A percentile compares a stretch with the other conserved stretches of the same genome.
phyloP scores from a whole-genome alignment of 176 grass and related monocot genomes.

The Echinochloa phyllopogon region DNA sequence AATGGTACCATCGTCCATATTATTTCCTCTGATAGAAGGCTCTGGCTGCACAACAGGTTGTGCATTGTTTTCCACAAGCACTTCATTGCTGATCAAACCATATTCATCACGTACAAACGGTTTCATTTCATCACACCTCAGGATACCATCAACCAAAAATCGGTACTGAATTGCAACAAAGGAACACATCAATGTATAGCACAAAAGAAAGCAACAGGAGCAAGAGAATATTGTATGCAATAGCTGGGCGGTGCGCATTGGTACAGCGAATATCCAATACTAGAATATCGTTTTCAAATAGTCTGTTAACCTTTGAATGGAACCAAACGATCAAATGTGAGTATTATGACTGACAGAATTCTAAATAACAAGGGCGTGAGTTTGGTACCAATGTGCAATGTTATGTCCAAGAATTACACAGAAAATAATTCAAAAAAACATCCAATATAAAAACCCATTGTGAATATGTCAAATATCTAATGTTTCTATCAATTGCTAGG shows the following conservation, averaged over 20 bases:
- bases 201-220: not conserved
- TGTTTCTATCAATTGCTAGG: not conserved
- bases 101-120: constrained; percentile 50
- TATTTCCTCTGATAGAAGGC: constrained; percentile 35
- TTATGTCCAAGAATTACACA: constrained; percentile 7
- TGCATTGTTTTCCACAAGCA: constrained; percentile 57
- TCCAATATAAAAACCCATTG: not conserved
- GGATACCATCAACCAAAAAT: constrained; percentile 68
- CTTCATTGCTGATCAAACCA: constrained; percentile 66
- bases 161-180: constrained; percentile 65
- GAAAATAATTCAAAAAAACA: constrained; percentile 10
- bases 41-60: constrained; percentile 48
- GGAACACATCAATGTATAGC: constrained; percentile 33
- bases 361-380: not conserved
- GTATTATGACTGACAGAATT: not conserved
- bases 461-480: constrained; percentile 11
- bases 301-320: constrained; percentile 26
- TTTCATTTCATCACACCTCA: constrained; percentile 63
- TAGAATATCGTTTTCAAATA: constrained; percentile 22
- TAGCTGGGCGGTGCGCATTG: not conserved
- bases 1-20: constrained; percentile 53
- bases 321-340: constrained; percentile 19
- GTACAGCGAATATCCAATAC: constrained; percentile 3
- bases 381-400: not conserved
- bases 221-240: constrained; percentile 36